These are phyloP conservation scores for Halophytophthora batemanensis DNA, from an alignment of 352 stramenopile species.

Conservation along the genomic window DNA sequence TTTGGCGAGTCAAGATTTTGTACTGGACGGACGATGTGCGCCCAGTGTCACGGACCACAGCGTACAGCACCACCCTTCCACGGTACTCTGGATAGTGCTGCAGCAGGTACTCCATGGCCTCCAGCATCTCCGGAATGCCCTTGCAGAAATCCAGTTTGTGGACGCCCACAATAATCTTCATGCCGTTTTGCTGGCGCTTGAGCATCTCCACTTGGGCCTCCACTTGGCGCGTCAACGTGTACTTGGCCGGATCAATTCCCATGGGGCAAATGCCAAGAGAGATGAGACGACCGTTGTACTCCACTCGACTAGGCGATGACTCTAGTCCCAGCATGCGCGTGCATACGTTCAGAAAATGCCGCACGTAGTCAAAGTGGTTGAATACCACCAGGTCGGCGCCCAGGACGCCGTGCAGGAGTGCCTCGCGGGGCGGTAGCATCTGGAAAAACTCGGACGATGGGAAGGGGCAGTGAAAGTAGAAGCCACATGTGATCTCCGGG, in stretches of 20 bases:
- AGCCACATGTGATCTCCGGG: slow-evolving; percentile 76
- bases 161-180: slow-evolving; percentile 78
- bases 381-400: slow-evolving; percentile 87
- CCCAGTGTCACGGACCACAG: slow-evolving; percentile 83
- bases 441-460: slow-evolving; percentile 90
- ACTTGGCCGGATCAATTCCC: slow-evolving; percentile 87
- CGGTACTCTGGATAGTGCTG: slow-evolving; percentile 90
- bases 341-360: slow-evolving; percentile 83
- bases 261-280: slow-evolving; percentile 87
- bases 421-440: slow-evolving; percentile 80
- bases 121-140: slow-evolving; percentile 87
- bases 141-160: slow-evolving; percentile 83
- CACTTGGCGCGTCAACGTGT: slow-evolving; percentile 60
- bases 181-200: slow-evolving; percentile 53
- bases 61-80: slow-evolving; percentile 92
- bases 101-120: slow-evolving; percentile 88
- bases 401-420: slow-evolving; percentile 75
- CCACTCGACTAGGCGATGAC: slow-evolving; percentile 77
- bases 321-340: slow-evolving; percentile 87
- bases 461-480: slow-evolving; percentile 90
- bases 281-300: slow-evolving; percentile 87
- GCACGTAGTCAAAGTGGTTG: slow-evolving; percentile 90
- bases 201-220: slow-evolving; percentile 49
- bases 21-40: slow-evolving; percentile 67
- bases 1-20: slow-evolving; percentile 82